These are phyloP conservation scores for Lobosporangium transversale DNA, from an alignment of 192 early-diverging fungal species.

Conservation along the genomic window DNA sequence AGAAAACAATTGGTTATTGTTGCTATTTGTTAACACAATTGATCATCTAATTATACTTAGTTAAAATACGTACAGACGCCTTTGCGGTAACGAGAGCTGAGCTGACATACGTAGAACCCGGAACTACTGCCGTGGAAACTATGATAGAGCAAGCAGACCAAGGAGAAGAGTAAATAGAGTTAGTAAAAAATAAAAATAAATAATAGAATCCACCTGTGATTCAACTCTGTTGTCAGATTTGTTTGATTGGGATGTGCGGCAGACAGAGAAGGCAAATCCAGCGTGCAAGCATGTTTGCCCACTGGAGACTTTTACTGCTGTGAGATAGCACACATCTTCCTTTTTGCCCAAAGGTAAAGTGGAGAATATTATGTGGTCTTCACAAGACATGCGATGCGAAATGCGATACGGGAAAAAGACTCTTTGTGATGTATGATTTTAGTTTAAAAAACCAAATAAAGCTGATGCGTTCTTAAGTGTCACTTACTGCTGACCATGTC, in stretches of 20 bases:
- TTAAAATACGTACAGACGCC: constrained; percentile 49
- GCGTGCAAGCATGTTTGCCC: no score
- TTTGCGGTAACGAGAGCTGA: constrained; percentile 67
- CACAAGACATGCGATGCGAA: no score
- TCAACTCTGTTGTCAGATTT: no score
- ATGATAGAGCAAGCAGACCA: not conserved
- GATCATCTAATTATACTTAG: no score
- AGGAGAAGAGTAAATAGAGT: not conserved
- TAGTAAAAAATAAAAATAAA: not conserved
- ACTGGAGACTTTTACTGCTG: no score
- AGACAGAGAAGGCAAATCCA: not conserved
- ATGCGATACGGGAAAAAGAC: no score
- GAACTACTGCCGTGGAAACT: constrained; percentile 80
- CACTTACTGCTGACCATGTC: constrained; percentile 67
- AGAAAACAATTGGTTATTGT: not conserved
- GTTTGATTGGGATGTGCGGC: not conserved
- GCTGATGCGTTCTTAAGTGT: constrained; percentile 19
- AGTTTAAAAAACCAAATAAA: constrained; percentile 5
- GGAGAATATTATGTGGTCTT: no score
- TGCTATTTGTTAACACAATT: not conserved
- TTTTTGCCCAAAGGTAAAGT: no score
- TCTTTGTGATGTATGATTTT: no score
- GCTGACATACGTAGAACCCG: constrained; percentile 78
- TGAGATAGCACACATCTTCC: no score
- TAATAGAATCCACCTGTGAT: no score